Evolutionary conservation across 192 early-diverging fungal genomes (phyloP), one percentile per base, ranked within the genome.

Genomic region (Fimicolochytrium jonesii): DNA sequence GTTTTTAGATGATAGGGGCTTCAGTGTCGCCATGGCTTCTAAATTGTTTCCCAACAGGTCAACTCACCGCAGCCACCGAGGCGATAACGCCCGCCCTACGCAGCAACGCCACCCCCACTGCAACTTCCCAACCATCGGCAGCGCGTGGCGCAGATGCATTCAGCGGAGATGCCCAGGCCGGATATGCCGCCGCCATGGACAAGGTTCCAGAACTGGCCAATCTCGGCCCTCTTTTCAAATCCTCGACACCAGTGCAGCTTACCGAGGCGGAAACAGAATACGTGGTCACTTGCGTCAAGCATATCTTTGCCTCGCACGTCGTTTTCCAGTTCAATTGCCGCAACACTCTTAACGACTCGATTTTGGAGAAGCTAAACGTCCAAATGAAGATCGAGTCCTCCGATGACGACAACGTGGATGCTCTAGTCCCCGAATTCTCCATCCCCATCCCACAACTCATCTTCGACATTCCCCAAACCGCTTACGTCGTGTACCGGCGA

Each of bases 261-360:
- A 97, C 94, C 17, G 97, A 99, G 67, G 78, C 85, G 10, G 97
- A 97, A 72, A 94, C 91, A 10, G 97, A 99, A 72, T 99, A 99
- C 75, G 86, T 87, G 26, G 92, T 99, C 49, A 74, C 79, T 20
- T 93, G 89, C 61, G 71, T 94, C 52, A 97, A 97, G 74, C 97
- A 99, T 59, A 82, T 95, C n/a, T 99, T 92, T 68, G 73, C 78
- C 44, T 73, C 82, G 25, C 92, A 96, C 56, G 60, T 99, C 58
- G 90, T 99, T 9, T 95, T 97, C 79, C 92, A 99, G 82, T 97
- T 97, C 71, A 86, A 92, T 56, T 87, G 91, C 68, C 86, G 77
- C 53, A 99, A 99, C 77, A 99, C 97, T 6, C 81, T 99, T 31
- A 89, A 93, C 65, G 94, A 97, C 67, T 88, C 84, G 34, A 71